A percentile compares a stretch with the other conserved stretches of the same genome.
Evolutionary conservation across 2,329 filamentous ascomycete species (phyloP).

Genomic region (Rutstroemia sydowiana): DNA sequence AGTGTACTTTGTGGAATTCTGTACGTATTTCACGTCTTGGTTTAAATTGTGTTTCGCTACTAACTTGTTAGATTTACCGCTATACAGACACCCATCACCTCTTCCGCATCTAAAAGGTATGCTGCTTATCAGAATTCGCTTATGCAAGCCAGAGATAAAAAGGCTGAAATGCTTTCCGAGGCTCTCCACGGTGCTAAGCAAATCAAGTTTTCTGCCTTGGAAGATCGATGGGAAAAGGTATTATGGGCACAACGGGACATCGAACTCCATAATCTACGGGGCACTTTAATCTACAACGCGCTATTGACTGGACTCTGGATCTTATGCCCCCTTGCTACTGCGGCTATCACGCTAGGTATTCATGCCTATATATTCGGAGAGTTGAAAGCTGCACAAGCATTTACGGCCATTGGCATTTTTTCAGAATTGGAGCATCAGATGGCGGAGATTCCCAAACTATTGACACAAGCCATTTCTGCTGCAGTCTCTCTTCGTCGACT

Average conservation of each 20-base stretch:
- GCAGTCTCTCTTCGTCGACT: slow-evolving; percentile 64
- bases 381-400: slow-evolving; percentile 64
- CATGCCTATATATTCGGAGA: slow-evolving; percentile 57
- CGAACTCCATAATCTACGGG: slow-evolving; percentile 59
- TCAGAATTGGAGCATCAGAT: slow-evolving; percentile 61
- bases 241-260: slow-evolving; percentile 56
- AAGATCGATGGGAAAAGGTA: slow-evolving; percentile 65
- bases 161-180: slow-evolving; percentile 66
- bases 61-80: too few relatives aligned
- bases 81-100: too few relatives aligned
- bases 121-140: slow-evolving; percentile 58
- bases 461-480: slow-evolving; percentile 62
- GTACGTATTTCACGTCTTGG: not conserved
- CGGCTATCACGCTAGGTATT: slow-evolving; percentile 59
- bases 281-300: slow-evolving; percentile 19
- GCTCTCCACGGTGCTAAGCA: slow-evolving; percentile 70
- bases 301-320: slow-evolving; percentile 45
- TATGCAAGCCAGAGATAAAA: slow-evolving; percentile 68
- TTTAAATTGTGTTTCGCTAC: too few relatives aligned
- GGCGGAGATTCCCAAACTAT: slow-evolving; percentile 62
- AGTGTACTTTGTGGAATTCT: slow-evolving; percentile 55
- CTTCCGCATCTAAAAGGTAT: slow-evolving; percentile 40
- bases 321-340: slow-evolving; percentile 62
- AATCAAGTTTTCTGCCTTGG: slow-evolving; percentile 73
- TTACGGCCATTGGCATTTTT: slow-evolving; percentile 69